These are phyloP conservation scores for Rauvolfia tetraphylla DNA, from an alignment of 257 asterid species.

Conservation along the genomic window DNA sequence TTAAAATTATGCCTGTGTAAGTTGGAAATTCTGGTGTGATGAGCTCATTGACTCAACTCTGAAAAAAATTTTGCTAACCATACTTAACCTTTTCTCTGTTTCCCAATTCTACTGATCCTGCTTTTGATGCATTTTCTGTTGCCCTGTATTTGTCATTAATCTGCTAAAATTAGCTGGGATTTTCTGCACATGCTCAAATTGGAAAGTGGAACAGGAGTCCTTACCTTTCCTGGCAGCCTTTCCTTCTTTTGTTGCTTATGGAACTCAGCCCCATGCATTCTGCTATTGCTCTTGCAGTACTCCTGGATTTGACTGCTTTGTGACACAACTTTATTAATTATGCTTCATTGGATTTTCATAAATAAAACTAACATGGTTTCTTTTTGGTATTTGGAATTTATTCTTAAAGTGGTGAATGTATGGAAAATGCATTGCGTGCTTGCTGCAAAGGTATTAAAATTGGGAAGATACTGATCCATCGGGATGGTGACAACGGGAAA, in stretches of 20 bases:
- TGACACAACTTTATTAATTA: background rate
- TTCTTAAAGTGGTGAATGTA: conserved; percentile 86
- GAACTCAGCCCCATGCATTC: background rate
- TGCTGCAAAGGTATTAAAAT: conserved; percentile 99
- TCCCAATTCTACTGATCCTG: background rate
- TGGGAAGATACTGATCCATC: conserved; percentile 92
- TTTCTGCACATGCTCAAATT: background rate
- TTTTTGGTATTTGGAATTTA: conserved; percentile 16
- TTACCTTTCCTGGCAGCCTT: background rate
- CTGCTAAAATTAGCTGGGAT: background rate
- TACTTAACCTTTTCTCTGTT: background rate
- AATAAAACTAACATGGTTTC: background rate
- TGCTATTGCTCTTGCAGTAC: background rate
- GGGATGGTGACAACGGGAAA: conserved; percentile 96
- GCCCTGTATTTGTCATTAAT: background rate
- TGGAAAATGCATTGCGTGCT: conserved; percentile 99
- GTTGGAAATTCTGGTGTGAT: background rate
- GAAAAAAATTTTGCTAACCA: background rate
- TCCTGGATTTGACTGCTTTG: background rate
- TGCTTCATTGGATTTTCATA: background rate
- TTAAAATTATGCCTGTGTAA: background rate
- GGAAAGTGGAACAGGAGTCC: background rate
- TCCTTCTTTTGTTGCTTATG: background rate
- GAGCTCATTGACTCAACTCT: background rate
- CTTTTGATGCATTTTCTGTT: background rate